A percentile compares a stretch with the other conserved stretches of the same genome.
phyloP scores from a whole-genome alignment of 139 green algal genomes.

The Chlorella sp. region DNA sequence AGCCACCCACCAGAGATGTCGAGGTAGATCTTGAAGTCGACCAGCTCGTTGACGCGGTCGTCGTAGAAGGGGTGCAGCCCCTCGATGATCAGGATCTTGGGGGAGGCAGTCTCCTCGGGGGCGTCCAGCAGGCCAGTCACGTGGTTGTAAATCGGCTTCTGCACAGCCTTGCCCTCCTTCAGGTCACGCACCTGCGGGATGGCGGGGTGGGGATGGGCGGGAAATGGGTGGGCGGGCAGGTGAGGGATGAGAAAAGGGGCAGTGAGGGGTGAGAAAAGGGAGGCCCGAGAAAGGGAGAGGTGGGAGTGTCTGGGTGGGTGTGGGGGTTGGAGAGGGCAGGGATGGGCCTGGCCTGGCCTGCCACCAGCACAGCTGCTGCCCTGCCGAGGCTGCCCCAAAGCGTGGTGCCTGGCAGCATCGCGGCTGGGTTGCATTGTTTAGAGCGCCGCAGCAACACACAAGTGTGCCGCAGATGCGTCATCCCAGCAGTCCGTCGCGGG shows the following conservation, averaged over 20 bases:
- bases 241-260: not conserved
- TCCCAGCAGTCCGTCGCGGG: no score
- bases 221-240: not conserved
- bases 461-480: no score
- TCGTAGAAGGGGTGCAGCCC: slow-evolving; percentile 99
- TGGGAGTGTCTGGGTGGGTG: no score
- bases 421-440: no score
- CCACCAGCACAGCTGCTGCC: no score
- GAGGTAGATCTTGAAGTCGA: slow-evolving; percentile 99
- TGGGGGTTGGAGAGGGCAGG: no score
- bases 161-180: slow-evolving; percentile 96
- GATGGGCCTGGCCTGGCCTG: no score
- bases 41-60: slow-evolving; percentile 93
- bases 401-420: no score
- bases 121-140: slow-evolving; percentile 95
- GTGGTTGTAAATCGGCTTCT: slow-evolving; percentile 99
- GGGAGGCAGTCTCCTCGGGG: slow-evolving; percentile 73
- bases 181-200: slow-evolving; percentile 93
- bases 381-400: no score
- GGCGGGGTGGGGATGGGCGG: not conserved
- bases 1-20: slow-evolving; percentile 86
- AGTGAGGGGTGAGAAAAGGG: not conserved
- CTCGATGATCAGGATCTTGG: slow-evolving; percentile 97
- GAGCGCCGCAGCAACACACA: no score
- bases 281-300: no score